Base-by-base conservation (phyloP, 805 yeast species). In the Saccharomycopsis sp. region DNA sequence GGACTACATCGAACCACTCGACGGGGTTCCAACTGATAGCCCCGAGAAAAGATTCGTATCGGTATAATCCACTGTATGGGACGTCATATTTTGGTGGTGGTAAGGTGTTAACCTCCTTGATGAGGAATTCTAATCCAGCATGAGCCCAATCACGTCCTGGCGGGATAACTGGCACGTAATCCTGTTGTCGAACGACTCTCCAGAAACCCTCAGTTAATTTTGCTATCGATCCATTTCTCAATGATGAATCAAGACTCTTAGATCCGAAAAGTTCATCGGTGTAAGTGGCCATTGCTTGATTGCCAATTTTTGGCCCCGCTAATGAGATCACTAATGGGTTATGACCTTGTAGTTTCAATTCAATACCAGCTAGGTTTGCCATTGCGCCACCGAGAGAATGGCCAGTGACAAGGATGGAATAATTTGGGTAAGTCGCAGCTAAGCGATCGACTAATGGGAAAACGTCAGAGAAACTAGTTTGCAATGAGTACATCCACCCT, bases 331-430 rank as follows among this genome's bases (percentile, higher is more conserved):
- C 74, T 32, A 70, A 56, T 0, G 84, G 81, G 5, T 72, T 58
- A 45, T 62, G 63, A 0, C 85, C 86, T 56, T 73, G 51, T 16
- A 75, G 54, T 44, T 70, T 61, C 38, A 80, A 65, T 54, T 84
- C 93, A 19, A 77, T 66, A 0, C 83, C 90, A 6, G 75, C 70
- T 27, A 85, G 60, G 3, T 69, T 61, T 1, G 88, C 81, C 41
- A 81, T 59, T 0, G 89, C 88, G 4, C 81, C 94, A 2, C 88
- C 89, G 34, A 85, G 60, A 0, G 93, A 85, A 60, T 85, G 95
- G 0, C 94, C 94, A 1, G 79, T 65, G 1, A 81, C 67, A 1
- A 73, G 67, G 3, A 82, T 47, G 17, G 65, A 57, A 56, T 77
- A 81, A 20, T 67, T 70, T 0, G 77, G 74, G 54, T 70, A 61